Percentiles rank a stretch among this genome's conserved stretches.
These are phyloP conservation scores for Hericium erinaceus DNA, from an alignment of 768 basidiomycete species.

Conservation along the genomic window DNA sequence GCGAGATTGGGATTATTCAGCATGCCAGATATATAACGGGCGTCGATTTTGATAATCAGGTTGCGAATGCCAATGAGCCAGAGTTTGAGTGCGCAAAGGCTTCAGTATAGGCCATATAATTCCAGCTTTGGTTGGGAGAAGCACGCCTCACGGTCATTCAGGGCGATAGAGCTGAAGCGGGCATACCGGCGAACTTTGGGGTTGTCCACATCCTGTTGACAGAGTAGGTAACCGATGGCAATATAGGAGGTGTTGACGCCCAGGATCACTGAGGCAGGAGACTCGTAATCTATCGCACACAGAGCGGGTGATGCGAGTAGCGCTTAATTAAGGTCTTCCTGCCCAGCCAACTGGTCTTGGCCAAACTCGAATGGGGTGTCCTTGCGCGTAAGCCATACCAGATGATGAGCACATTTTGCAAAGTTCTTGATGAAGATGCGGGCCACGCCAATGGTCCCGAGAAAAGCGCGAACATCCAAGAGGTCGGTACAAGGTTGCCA, in stretches of 20 bases:
- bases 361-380: slow-evolving; percentile 14
- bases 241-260: slow-evolving; percentile 20
- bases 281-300: slow-evolving; percentile 14
- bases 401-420: slow-evolving; percentile 11
- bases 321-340: slow-evolving; percentile 13
- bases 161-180: slow-evolving; percentile 29
- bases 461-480: slow-evolving; percentile 18
- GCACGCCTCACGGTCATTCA: slow-evolving; percentile 20
- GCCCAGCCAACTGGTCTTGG: slow-evolving; percentile 5
- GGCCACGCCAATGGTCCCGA: slow-evolving; percentile 16
- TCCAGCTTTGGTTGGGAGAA: slow-evolving; percentile 21
- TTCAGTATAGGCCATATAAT: slow-evolving; percentile 18
- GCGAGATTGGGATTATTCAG: too few relatives aligned
- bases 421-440: slow-evolving; percentile 18
- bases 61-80: neutral
- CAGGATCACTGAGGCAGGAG: slow-evolving; percentile 10
- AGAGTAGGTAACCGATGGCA: slow-evolving; percentile 19
- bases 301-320: neutral
- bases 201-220: slow-evolving; percentile 15
- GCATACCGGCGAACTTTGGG: slow-evolving; percentile 16
- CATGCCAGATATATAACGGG: too few relatives aligned
- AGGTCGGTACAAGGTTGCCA: slow-evolving; percentile 15
- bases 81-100: neutral
- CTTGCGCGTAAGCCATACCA: slow-evolving; percentile 15
- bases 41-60: too few relatives aligned